Evolutionary conservation across 2,329 filamentous ascomycete genomes (phyloP).

Genomic region (Cyphellophora europaea): DNA sequence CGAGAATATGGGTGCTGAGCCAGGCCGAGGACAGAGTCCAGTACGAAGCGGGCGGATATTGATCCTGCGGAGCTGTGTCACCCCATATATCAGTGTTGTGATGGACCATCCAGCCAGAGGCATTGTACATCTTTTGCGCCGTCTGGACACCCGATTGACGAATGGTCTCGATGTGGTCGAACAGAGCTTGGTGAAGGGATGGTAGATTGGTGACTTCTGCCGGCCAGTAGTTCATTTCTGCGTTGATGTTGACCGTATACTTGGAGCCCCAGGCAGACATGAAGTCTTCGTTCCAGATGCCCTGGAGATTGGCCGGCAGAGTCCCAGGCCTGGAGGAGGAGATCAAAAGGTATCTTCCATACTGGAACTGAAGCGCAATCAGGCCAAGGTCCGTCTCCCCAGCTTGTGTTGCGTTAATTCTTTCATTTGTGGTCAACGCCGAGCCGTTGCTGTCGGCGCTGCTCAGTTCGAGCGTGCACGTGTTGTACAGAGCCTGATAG

Average conservation of each 20-base stretch:
- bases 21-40: constrained; percentile 40
- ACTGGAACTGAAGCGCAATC: constrained; percentile 45
- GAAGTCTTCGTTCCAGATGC: constrained; percentile 43
- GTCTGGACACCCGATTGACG: constrained; percentile 23
- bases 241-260: constrained; percentile 51
- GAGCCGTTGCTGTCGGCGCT: not conserved
- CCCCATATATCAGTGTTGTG: constrained; percentile 53
- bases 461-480: constrained; percentile 2
- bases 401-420: constrained; percentile 23
- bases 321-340: constrained; percentile 42
- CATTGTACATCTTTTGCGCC: constrained; percentile 44
- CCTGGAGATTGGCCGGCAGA: constrained; percentile 49
- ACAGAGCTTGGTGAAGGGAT: constrained; percentile 21
- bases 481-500: constrained; percentile 1
- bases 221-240: constrained; percentile 55
- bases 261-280: constrained; percentile 43
- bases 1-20: constrained; percentile 53
- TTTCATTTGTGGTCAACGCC: constrained; percentile 10
- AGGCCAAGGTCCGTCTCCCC: constrained; percentile 32
- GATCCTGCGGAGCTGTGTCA: constrained; percentile 42
- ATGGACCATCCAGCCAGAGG: constrained; percentile 47
- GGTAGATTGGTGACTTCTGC: constrained; percentile 43
- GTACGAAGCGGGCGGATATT: constrained; percentile 30
- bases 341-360: constrained; percentile 46
- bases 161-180: constrained; percentile 6